Conservation (phyloP, 352 stramenopile genomes). For the Phytophthora ramorum region DNA sequence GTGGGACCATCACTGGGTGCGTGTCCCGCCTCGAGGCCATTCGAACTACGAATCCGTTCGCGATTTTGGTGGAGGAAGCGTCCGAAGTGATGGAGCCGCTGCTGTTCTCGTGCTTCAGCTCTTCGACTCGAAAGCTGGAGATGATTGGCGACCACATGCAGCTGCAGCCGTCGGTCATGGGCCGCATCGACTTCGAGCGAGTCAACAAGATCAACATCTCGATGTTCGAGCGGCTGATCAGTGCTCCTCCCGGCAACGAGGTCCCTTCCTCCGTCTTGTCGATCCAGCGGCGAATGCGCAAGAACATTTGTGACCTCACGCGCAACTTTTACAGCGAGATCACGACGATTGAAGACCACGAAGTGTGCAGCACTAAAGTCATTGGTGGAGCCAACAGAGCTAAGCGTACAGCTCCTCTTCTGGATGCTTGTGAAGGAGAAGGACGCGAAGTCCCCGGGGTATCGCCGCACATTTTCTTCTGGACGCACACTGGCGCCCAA, state of each 20-base stretch:
- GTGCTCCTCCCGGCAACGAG: constrained; percentile 59
- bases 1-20: constrained; percentile 88
- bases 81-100: constrained; percentile 89
- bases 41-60: constrained; percentile 84
- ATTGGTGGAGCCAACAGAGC: constrained; percentile 34
- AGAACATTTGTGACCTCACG: constrained; percentile 88
- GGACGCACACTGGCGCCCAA: constrained; percentile 75
- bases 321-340: constrained; percentile 85
- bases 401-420: constrained; percentile 13
- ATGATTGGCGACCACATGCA: constrained; percentile 92
- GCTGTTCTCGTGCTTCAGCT: constrained; percentile 85
- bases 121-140: constrained; percentile 86
- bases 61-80: constrained; percentile 88
- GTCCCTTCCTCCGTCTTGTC: constrained; percentile 85
- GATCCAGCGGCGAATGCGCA: constrained; percentile 90
- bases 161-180: constrained; percentile 85
- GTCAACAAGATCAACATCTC: constrained; percentile 91
- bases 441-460: constrained; percentile 86
- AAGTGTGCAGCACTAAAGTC: constrained; percentile 60
- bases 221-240: constrained; percentile 91
- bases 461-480: constrained; percentile 84
- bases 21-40: constrained; percentile 86
- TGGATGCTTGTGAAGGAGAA: constrained; percentile 40
- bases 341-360: constrained; percentile 83
- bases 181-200: constrained; percentile 83